phyloP scores from a whole-genome alignment of 306 rosid species.

The Echinosophora koreensis region DNA sequence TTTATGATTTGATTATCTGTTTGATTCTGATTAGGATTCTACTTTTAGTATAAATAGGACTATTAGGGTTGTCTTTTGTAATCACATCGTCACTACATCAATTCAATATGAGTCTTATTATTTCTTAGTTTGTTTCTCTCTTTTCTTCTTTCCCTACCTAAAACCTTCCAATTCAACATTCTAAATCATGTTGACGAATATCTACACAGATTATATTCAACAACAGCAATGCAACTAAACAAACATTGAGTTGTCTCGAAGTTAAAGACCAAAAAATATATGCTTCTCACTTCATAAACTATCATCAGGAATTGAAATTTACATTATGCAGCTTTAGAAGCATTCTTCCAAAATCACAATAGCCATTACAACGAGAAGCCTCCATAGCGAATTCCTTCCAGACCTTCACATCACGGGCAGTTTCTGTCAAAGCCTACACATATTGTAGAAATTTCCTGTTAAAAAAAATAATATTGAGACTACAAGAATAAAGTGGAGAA shows the following conservation, averaged over 20 bases:
- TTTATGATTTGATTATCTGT: too few relatives aligned
- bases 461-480: conserved; percentile 37
- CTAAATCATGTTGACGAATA: conserved; percentile 15
- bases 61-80: too few relatives aligned
- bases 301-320: conserved; percentile 62
- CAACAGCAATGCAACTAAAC: conserved; percentile 11
- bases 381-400: conserved; percentile 97
- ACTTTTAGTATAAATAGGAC: too few relatives aligned
- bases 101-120: too few relatives aligned
- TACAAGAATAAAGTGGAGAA: conserved; percentile 24
- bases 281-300: conserved; percentile 37
- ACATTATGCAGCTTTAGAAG: conserved; percentile 90
- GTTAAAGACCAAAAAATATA: conserved; percentile 14
- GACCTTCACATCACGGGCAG: conserved; percentile 73
- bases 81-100: too few relatives aligned
- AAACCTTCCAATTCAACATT: too few relatives aligned
- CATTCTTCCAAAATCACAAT: conserved; percentile 92
- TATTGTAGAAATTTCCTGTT: conserved; percentile 44
- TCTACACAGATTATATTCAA: neutral
- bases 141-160: too few relatives aligned
- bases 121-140: too few relatives aligned
- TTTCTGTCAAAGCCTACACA: conserved; percentile 80
- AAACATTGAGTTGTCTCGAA: conserved; percentile 12
- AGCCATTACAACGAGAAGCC: conserved; percentile 83
- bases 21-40: too few relatives aligned